Conservation (phyloP, 306 rosid species). For the Lotus japonicus region DNA sequence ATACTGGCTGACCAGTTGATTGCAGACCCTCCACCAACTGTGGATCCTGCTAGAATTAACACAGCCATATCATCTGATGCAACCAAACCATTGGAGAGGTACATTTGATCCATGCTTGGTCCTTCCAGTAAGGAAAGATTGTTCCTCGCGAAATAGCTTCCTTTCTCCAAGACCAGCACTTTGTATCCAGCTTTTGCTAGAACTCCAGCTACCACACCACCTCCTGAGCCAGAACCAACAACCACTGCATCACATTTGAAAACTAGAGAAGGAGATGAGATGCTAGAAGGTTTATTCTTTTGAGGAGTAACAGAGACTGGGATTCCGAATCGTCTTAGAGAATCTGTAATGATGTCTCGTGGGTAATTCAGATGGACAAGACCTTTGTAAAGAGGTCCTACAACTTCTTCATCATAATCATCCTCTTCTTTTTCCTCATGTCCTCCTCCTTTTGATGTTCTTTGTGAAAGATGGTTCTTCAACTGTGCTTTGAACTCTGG, state of each 20-base stretch:
- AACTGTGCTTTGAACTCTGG: conserved; percentile 38
- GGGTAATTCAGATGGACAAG: conserved; percentile 35
- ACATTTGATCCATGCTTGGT: conserved; percentile 62
- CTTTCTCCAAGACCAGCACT: conserved; percentile 72
- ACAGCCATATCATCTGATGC: conserved; percentile 51
- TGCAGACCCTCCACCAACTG: conserved; percentile 84
- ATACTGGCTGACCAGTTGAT: conserved; percentile 73
- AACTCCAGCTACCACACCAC: conserved; percentile 82
- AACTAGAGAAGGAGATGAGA: conserved; percentile 43
- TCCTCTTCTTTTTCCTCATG: not conserved
- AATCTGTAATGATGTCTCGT: conserved; percentile 18
- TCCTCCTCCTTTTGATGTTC: conserved; percentile 14
- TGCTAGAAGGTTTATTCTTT: conserved; percentile 10
- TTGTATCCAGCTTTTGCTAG: conserved; percentile 62
- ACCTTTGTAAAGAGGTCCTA: conserved; percentile 67
- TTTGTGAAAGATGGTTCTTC: not conserved
- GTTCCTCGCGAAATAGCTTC: conserved; percentile 60
- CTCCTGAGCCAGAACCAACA: conserved; percentile 86
- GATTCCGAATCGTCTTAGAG: conserved; percentile 42
- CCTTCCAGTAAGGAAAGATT: conserved; percentile 78
- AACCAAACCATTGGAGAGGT: conserved; percentile 46
- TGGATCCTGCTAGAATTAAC: conserved; percentile 63
- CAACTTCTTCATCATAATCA: conserved; percentile 17
- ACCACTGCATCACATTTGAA: conserved; percentile 69
- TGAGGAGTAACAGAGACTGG: conserved; percentile 19